Conservation (phyloP, 805 yeast species). For the Cyberlindnera saturnus region DNA sequence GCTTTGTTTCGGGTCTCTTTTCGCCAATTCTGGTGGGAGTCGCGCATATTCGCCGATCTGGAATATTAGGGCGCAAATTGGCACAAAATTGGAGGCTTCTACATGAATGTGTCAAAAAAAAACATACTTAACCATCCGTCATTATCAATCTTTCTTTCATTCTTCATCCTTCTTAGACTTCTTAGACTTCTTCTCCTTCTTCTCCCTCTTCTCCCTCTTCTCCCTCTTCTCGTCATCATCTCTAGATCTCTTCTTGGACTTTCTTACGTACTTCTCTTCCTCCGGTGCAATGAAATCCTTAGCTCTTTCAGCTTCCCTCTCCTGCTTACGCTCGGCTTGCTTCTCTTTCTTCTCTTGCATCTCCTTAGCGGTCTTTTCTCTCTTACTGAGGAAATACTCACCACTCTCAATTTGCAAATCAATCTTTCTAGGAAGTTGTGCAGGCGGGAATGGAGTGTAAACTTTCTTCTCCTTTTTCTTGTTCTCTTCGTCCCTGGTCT, state of each 20-base stretch:
- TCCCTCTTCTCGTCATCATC: conserved; percentile 24
- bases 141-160: conserved; percentile 10
- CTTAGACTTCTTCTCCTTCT: conserved; percentile 24
- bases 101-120: background rate
- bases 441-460: conserved; percentile 99
- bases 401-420: conserved; percentile 97
- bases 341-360: conserved; percentile 72
- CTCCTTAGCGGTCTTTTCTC: conserved; percentile 67
- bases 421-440: conserved; percentile 92
- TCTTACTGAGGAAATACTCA: conserved; percentile 90
- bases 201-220: conserved; percentile 24
- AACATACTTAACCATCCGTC: background rate
- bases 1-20: too few species aligned
- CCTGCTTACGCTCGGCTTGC: conserved; percentile 64
- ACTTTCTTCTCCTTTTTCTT: conserved; percentile 45
- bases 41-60: too few species aligned
- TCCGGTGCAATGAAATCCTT: conserved; percentile 84
- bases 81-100: too few species aligned
- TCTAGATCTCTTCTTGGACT: conserved; percentile 24
- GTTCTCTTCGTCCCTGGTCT: conserved; percentile 44
- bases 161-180: conserved; percentile 25
- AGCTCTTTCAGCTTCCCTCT: conserved; percentile 61
- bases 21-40: too few species aligned
- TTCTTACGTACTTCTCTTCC: conserved; percentile 51
- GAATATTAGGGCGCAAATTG: too few species aligned